Conservation (phyloP, 192 early-diverging fungal genomes). For the Rhizophagus sp. region DNA sequence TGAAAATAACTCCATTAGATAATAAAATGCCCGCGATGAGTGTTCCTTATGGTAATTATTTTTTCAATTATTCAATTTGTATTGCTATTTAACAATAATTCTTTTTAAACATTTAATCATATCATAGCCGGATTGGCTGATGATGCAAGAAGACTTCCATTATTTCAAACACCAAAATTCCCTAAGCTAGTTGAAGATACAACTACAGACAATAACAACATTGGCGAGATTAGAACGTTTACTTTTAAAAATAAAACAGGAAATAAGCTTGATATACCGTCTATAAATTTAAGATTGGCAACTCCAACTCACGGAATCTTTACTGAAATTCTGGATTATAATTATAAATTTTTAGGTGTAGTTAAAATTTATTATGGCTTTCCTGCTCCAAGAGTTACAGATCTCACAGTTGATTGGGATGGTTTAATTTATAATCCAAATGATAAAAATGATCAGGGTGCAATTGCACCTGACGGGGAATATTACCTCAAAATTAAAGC, state of each 20-base stretch:
- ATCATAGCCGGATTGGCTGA: neutral
- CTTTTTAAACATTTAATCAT: neutral
- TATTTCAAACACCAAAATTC: neutral
- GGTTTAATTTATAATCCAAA: neutral
- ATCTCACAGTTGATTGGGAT: neutral
- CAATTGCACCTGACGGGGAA: conserved; percentile 6
- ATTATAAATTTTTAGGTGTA: neutral
- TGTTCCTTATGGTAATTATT: conserved; percentile 23
- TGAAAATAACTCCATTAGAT: conserved; percentile 38
- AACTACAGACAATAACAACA: neutral
- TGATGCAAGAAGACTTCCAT: neutral
- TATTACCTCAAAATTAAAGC: conserved; percentile 37
- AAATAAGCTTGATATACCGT: neutral
- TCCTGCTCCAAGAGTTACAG: neutral
- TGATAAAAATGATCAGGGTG: neutral
- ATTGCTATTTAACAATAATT: neutral
- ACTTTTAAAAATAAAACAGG: neutral
- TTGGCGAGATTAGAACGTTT: neutral
- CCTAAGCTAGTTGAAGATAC: neutral
- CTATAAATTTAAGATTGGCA: neutral
- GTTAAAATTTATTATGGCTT: neutral
- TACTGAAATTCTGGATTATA: neutral
- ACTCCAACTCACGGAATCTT: neutral
- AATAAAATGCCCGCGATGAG: neutral
- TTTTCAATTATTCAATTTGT: neutral